phyloP scores from a whole-genome alignment of 495 filamentous ascomycete species.

The Lepraria neglecta region DNA sequence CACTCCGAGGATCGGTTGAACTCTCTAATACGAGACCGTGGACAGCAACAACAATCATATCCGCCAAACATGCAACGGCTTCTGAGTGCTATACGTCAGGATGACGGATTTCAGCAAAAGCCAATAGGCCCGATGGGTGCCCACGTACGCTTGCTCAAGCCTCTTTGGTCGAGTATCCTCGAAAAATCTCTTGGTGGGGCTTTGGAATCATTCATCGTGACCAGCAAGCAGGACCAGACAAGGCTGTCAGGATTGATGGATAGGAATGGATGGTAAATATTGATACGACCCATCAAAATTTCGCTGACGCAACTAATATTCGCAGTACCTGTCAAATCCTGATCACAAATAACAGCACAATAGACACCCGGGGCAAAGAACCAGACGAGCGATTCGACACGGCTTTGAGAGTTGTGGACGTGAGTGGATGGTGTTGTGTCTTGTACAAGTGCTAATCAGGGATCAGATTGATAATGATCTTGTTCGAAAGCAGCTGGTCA shows the following conservation, averaged over 20 bases:
- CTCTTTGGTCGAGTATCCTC: constrained; percentile 76
- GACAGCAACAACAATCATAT: constrained; percentile 49
- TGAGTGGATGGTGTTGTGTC: constrained; percentile 27
- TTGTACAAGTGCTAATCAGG: constrained; percentile 18
- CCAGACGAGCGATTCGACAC: constrained; percentile 69
- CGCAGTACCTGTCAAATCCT: constrained; percentile 53
- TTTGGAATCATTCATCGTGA: constrained; percentile 74
- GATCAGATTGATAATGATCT: constrained; percentile 66
- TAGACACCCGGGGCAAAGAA: constrained; percentile 62
- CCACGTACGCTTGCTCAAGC: constrained; percentile 66
- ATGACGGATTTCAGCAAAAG: constrained; percentile 56
- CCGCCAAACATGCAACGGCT: constrained; percentile 55
- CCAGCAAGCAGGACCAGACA: constrained; percentile 60
- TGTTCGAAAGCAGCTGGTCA: constrained; percentile 74
- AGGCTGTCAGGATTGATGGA: constrained; percentile 59
- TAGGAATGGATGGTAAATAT: constrained; percentile 45
- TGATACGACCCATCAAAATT: background rate
- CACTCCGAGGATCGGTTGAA: constrained; percentile 43
- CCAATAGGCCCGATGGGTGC: constrained; percentile 82
- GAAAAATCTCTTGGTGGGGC: constrained; percentile 62
- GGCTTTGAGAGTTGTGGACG: constrained; percentile 66
- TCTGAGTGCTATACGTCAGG: constrained; percentile 58
- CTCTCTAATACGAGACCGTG: constrained; percentile 48
- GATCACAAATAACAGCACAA: constrained; percentile 52
- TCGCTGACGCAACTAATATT: constrained; percentile 15